A percentile compares a stretch with the other conserved stretches of the same genome.
These are phyloP conservation scores for Agapanthus africanus DNA, from an alignment of 106 monocot species.

Conservation along the genomic window DNA sequence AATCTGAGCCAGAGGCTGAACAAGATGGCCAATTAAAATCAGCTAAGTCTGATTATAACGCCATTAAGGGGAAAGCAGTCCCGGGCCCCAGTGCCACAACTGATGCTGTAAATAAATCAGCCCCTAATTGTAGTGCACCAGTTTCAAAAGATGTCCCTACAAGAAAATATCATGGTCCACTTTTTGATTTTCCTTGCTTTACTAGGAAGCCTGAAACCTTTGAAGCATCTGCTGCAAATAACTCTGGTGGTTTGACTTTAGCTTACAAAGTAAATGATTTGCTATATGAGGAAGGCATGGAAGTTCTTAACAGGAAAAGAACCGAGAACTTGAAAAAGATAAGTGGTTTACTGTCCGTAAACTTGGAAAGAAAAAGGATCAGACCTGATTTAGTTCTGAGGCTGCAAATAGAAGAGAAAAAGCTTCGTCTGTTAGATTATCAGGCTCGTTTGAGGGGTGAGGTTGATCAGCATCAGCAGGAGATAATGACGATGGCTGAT, in stretches of 20 bases:
- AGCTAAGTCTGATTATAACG: constrained; percentile 31
- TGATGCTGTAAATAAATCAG: constrained; percentile 44
- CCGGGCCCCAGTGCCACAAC: constrained; percentile 18
- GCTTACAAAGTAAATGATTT: constrained; percentile 78
- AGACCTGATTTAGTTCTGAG: constrained; percentile 78
- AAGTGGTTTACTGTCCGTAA: constrained; percentile 62
- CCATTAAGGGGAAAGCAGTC: constrained; percentile 44
- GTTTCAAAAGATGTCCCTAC: constrained; percentile 30
- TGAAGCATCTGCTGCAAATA: constrained; percentile 29
- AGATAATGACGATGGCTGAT: constrained; percentile 93
- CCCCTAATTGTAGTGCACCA: constrained; percentile 11
- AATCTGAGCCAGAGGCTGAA: constrained; percentile 76
- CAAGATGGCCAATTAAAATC: constrained; percentile 26
- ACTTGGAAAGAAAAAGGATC: constrained; percentile 76
- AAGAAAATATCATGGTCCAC: constrained; percentile 79
- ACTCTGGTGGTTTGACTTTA: constrained; percentile 50
- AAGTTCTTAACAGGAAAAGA: constrained; percentile 70
- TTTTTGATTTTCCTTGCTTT: constrained; percentile 95
- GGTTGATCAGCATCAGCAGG: constrained; percentile 83
- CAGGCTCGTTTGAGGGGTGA: constrained; percentile 86
- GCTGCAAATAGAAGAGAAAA: constrained; percentile 94
- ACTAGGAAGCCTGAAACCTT: constrained; percentile 62
- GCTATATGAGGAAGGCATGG: constrained; percentile 62
- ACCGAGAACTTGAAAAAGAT: constrained; percentile 69
- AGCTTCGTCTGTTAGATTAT: constrained; percentile 67